Evolutionary conservation across 2,329 filamentous ascomycete genomes (phyloP).

Genomic region (Cladosporium sp.): DNA sequence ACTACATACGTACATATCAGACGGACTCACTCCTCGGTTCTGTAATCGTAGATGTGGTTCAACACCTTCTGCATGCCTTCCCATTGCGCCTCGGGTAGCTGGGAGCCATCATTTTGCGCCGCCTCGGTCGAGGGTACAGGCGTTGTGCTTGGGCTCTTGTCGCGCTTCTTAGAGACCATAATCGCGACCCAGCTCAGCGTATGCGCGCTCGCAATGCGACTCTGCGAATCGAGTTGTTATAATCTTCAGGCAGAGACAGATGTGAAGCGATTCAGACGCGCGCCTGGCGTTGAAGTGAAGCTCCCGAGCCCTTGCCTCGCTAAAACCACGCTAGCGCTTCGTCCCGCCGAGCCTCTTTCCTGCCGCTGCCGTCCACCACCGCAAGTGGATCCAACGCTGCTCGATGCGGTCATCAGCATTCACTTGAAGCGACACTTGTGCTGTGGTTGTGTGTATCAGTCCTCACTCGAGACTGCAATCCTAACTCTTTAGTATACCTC

Average conservation of each 20-base stretch:
- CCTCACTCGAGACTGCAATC: too few species aligned
- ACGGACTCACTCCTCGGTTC: conserved; percentile 62
- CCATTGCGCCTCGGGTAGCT: conserved; percentile 56
- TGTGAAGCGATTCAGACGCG: too few species aligned
- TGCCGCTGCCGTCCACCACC: too few species aligned
- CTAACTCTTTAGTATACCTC: too few species aligned
- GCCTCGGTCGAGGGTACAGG: conserved; percentile 46
- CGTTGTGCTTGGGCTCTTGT: conserved; percentile 30
- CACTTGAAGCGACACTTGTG: too few species aligned
- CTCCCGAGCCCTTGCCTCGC: too few species aligned
- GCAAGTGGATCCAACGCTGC: too few species aligned
- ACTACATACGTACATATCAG: neutral
- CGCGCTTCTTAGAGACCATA: conserved; percentile 21
- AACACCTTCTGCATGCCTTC: conserved; percentile 65
- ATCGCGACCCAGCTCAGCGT: neutral
- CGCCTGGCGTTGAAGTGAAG: too few species aligned
- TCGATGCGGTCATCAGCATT: too few species aligned
- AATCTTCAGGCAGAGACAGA: neutral
- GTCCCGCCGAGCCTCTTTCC: too few species aligned
- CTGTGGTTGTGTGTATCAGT: too few species aligned
- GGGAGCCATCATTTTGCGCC: conserved; percentile 36
- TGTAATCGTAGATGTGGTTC: conserved; percentile 66
- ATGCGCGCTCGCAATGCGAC: conserved; percentile 9
- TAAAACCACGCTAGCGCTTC: too few species aligned
- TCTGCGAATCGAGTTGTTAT: neutral